Conservation (phyloP, 2,329 filamentous ascomycete genomes). For the Penicillium hordei region DNA sequence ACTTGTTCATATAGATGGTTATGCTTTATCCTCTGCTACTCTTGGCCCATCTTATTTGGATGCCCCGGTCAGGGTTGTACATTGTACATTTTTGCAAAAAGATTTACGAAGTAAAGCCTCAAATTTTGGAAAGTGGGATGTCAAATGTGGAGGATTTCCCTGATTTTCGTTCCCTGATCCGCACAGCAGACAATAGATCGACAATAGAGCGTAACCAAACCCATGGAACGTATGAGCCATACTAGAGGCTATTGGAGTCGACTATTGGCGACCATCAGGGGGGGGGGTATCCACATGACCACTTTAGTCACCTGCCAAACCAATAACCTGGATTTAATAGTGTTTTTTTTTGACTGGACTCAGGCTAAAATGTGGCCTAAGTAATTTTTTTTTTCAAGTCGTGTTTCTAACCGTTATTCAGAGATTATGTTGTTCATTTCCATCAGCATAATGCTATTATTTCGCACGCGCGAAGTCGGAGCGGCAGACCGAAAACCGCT, state of each 20-base stretch:
- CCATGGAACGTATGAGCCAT: slow-evolving; percentile 18
- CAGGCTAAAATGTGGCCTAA: not conserved
- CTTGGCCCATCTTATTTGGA: too few relatives aligned
- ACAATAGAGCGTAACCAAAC: slow-evolving; percentile 5
- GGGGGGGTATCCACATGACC: slow-evolving; percentile 15
- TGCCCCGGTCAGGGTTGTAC: too few relatives aligned
- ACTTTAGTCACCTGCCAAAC: slow-evolving; percentile 23
- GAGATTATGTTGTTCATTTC: not conserved
- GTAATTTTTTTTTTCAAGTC: not conserved
- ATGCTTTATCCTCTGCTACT: not conserved
- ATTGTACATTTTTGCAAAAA: not conserved
- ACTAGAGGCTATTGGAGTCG: slow-evolving; percentile 10
- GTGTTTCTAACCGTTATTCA: not conserved
- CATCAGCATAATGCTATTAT: not conserved
- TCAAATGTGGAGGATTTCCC: slow-evolving; percentile 4
- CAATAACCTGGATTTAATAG: slow-evolving; percentile 21
- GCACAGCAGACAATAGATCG: slow-evolving; percentile 3
- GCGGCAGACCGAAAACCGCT: not conserved
- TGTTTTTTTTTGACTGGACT: not conserved
- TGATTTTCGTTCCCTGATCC: slow-evolving; percentile 3
- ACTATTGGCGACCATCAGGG: slow-evolving; percentile 25
- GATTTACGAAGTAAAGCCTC: not conserved
- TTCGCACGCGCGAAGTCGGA: not conserved
- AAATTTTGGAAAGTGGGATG: not conserved
- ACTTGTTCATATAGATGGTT: too few relatives aligned